phyloP scores from a whole-genome alignment of 495 filamentous ascomycete species.

The Stereocaulon alpinum region DNA sequence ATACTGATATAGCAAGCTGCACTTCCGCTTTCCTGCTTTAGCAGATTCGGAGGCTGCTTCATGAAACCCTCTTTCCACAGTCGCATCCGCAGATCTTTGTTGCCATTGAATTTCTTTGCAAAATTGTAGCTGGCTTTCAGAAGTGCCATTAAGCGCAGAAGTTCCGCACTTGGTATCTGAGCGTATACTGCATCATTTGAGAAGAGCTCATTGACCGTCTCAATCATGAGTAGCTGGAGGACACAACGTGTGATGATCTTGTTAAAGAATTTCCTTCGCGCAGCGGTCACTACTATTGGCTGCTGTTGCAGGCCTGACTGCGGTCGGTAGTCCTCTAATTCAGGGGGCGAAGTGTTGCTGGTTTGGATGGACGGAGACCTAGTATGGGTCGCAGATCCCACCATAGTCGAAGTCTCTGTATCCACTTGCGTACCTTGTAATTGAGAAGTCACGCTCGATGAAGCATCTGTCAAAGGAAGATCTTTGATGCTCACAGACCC shows the following conservation, averaged over 20 bases:
- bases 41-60: conserved; percentile 97
- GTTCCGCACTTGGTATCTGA: conserved; percentile 77
- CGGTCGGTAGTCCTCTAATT: conserved; percentile 84
- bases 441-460: conserved; percentile 19
- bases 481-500: conserved; percentile 16
- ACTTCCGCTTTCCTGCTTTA: conserved; percentile 92
- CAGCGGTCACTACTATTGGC: conserved; percentile 81
- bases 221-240: conserved; percentile 95
- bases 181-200: conserved; percentile 92
- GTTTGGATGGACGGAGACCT: conserved; percentile 12
- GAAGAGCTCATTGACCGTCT: conserved; percentile 96
- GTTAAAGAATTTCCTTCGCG: conserved; percentile 94
- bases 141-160: conserved; percentile 84
- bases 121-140: conserved; percentile 93
- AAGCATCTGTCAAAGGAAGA: conserved; percentile 27
- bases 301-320: conserved; percentile 66
- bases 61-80: conserved; percentile 98
- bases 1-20: conserved; percentile 92
- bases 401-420: conserved; percentile 8
- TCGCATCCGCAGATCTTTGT: conserved; percentile 89
- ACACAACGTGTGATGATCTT: conserved; percentile 99
- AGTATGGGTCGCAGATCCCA: conserved; percentile 2
- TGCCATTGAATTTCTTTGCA: conserved; percentile 91
- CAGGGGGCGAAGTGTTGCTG: conserved; percentile 21
- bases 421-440: conserved; percentile 30